Base-by-base conservation (phyloP, 768 basidiomycete species). In the Serendipita sp. region DNA sequence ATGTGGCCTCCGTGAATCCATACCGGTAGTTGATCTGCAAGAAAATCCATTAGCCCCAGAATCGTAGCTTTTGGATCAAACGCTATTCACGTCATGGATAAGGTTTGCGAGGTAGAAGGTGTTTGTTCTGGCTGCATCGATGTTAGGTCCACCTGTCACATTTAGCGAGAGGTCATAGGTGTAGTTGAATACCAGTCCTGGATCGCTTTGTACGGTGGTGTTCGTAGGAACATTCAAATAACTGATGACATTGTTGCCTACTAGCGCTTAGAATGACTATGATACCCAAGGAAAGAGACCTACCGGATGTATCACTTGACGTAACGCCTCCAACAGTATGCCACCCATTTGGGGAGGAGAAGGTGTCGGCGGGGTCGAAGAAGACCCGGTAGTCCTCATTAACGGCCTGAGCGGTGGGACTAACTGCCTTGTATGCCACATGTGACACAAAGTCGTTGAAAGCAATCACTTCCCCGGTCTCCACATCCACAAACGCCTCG, bases 211-310 rank as follows among this genome's bases (percentile, higher is more conserved):
- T 30, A 34, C 36, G 4, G 47, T 18, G 41, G 51, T 41, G 64
- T 66, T 34, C 3, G 28, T 66, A 45, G 65, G 65, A 48, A 64
- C 64, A 32, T 68, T 68, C 23, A 66, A 67, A 18, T 18, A 15
- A 0, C 62, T 51, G 66, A 75, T 71, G 48, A 75, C 74, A 68
- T 76, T 78, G 73, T 77, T 78, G 28, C 77, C 28, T 64, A 28
- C 44, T 45, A 32, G 47, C 28, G 45, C 51, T 44, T 30, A 46
- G 15, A n/a, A 56, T 11, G 11, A 28, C 45, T 34, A 28, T 7
- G 44, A 23, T 38, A 15, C 7, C 4, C 44, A 16, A 51, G 13
- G 11, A 46, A 64, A 23, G 63, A 16, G 18, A 23, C 28, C 5
- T 8, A 30, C 15, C 44, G n/a, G 44, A 46, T 11, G 44, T 46